Evolutionary conservation across 768 basidiomycete species (phyloP).

Genomic region (Kockovaella imperatae): DNA sequence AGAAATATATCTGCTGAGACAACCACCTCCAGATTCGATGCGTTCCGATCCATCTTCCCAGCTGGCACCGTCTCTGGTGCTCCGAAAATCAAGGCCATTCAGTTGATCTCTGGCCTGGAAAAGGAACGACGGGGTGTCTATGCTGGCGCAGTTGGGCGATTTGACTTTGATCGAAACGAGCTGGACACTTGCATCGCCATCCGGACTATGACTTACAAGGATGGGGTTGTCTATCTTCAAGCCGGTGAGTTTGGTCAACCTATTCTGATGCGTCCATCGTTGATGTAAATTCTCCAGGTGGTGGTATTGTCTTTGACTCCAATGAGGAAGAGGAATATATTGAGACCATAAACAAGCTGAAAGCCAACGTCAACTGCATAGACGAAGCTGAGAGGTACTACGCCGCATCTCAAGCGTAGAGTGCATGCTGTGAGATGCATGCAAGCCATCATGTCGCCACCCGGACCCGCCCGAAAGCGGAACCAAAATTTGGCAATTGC

Average conservation of each 20-base stretch:
- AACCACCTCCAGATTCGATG: conserved; percentile 66
- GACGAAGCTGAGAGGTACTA: conserved; percentile 86
- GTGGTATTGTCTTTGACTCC: conserved; percentile 94
- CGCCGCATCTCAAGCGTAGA: too few relatives aligned
- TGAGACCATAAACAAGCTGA: conserved; percentile 92
- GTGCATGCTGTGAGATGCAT: conserved; percentile 28
- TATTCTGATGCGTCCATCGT: not conserved
- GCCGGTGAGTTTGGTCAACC: conserved; percentile 48
- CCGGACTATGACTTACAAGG: conserved; percentile 93
- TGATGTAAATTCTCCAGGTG: too few relatives aligned
- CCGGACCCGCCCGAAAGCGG: too few relatives aligned
- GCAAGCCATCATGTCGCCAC: too few relatives aligned
- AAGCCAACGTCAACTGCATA: conserved; percentile 75
- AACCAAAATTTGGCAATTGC: too few relatives aligned
- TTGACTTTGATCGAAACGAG: conserved; percentile 76
- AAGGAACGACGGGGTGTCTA: conserved; percentile 87
- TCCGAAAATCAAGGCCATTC: conserved; percentile 97
- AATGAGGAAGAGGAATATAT: conserved; percentile 95
- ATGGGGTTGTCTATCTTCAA: conserved; percentile 76
- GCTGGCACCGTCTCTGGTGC: conserved; percentile 98
- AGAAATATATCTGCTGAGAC: not conserved
- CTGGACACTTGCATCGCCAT: conserved; percentile 99
- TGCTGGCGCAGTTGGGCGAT: conserved; percentile 95
- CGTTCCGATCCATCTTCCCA: conserved; percentile 97
- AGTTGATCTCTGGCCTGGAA: conserved; percentile 79